Evolutionary conservation across 2,329 filamentous ascomycete species (phyloP), one percentile per base, ranked within the genome.

Genomic region (Xylariaceae sp.): DNA sequence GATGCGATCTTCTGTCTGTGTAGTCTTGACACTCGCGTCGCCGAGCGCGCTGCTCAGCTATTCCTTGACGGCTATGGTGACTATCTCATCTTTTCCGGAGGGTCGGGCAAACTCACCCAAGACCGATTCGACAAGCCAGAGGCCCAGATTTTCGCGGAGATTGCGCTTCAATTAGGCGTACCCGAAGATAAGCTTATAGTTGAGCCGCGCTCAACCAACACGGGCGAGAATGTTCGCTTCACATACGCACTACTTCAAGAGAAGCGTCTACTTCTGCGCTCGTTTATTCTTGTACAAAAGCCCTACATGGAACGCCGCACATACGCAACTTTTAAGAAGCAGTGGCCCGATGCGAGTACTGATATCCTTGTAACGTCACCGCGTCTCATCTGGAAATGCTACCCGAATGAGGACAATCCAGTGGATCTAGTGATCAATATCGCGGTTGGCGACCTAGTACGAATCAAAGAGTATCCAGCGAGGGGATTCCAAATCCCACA

Each of bases 221-320:
- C 76, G 15, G 76, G 75, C 46, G 76, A 78, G 61, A 79, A 78
- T 49, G 72, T 78, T 29, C 74, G 73, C 9, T 77, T 77, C 57
- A 77, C 75, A 13, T 62, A 73, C 30, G 66, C 61, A 0, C 57
- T 78, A 8, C 63, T 79, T 1, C 37, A 47, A 13, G 59, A 67
- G 10, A 63, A 42, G 18, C 59, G 66, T 0, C 36, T 75, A 6
- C 39, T 30, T 1, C 47, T 69, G 0, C 53, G 62, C 24, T 72
- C 67, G 2, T 70, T 78, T 24, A 64, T 78, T 13, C 65, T 78
- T 1, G 76, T 78, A 7, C 76, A 79, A 62, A 79, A 78, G 63
- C 76, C 75, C 20, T 78, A 78, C 53, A 79, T 78, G 76, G 75
- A 78, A 62, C 64, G 76, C 27, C 63, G 76, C 5, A 76, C 75